A percentile compares a stretch with the other conserved stretches of the same genome.
Evolutionary conservation across 2,329 filamentous ascomycete genomes (phyloP).

Genomic region (Gremmenia infestans): DNA sequence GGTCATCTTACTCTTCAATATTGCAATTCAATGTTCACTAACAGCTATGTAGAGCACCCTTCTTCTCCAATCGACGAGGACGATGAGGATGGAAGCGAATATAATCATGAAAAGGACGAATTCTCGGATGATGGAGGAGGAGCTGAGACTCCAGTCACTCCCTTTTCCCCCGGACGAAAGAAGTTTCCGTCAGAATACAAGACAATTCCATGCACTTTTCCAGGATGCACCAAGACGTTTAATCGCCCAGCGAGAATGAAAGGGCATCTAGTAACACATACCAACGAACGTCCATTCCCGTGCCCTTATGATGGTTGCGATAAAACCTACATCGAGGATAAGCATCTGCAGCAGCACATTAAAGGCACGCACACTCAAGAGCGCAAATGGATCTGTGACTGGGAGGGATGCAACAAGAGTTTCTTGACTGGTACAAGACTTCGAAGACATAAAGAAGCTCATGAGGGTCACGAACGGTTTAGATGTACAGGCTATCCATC

Average conservation of each 20-base stretch:
- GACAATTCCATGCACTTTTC: slow-evolving; percentile 69
- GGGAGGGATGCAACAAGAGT: slow-evolving; percentile 68
- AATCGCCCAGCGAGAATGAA: slow-evolving; percentile 78
- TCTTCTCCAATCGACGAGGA: slow-evolving; percentile 27
- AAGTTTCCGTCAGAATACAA: slow-evolving; percentile 69
- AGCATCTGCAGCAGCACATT: slow-evolving; percentile 80
- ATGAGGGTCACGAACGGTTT: slow-evolving; percentile 72
- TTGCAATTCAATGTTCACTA: background rate
- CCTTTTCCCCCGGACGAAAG: slow-evolving; percentile 41
- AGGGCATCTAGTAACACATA: slow-evolving; percentile 79
- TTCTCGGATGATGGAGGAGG: slow-evolving; percentile 31
- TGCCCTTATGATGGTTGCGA: slow-evolving; percentile 68
- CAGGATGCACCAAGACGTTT: slow-evolving; percentile 75
- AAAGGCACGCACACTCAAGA: slow-evolving; percentile 74
- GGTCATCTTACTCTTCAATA: slow-evolving; percentile 7
- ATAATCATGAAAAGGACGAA: slow-evolving; percentile 30
- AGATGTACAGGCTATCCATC: slow-evolving; percentile 64
- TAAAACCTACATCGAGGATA: slow-evolving; percentile 81
- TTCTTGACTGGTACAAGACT: slow-evolving; percentile 79
- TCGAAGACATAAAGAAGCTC: slow-evolving; percentile 70
- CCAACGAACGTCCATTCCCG: slow-evolving; percentile 72
- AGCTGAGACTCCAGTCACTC: slow-evolving; percentile 43
- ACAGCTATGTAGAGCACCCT: background rate
- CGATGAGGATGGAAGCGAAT: slow-evolving; percentile 36
- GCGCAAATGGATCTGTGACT: slow-evolving; percentile 66